Evolutionary conservation across 2,329 filamentous ascomycete genomes (phyloP), one percentile per base, ranked within the genome.

Genomic region (Ploettnerulaceae sp.): DNA sequence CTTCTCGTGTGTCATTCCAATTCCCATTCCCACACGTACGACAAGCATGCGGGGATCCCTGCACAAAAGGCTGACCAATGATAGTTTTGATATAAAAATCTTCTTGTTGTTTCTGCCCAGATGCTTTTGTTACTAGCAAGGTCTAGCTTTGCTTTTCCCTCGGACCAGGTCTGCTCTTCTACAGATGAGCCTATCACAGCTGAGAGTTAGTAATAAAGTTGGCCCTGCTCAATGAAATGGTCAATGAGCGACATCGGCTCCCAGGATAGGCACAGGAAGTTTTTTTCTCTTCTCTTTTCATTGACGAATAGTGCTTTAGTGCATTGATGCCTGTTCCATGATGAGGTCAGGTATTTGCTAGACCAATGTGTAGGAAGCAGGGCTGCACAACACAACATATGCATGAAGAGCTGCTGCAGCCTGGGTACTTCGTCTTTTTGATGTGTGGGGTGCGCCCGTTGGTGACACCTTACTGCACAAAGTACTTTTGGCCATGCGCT

Each of bases 321-420:
- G n/a, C n/a, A n/a, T n/a, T n/a, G n/a, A n/a, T n/a, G n/a, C n/a
- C n/a, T 22, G 15, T 12, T 39, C 35, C 21, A 33, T 32, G 31
- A 46, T 54, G 54, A 54, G 54, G 54, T 49, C 51, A 53, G 40
- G 38, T 29, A 56, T 56, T 56, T 38, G 54, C 38, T 34, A 29
- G 9, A 22, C 17, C 32, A 17, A 31, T 28, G 37, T 45, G 47
- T 41, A 52, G 37, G 39, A 45, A 46, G 45, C 47, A 47, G 42
- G 47, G 18, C 52, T 57, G 51, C 44, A 48, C 50, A 52, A 52
- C 53, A 57, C 55, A 43, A 53, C 52, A 57, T 52, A 44, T 53
- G 48, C 48, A 52, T 39, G 28, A 46, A 24, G 20, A 49, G 38
- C 26, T 55, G 53, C 55, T 55, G 45, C 47, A 26, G 37, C 29